Conservation (phyloP, 2,329 filamentous ascomycete species). For the Thelonectria discophora region DNA sequence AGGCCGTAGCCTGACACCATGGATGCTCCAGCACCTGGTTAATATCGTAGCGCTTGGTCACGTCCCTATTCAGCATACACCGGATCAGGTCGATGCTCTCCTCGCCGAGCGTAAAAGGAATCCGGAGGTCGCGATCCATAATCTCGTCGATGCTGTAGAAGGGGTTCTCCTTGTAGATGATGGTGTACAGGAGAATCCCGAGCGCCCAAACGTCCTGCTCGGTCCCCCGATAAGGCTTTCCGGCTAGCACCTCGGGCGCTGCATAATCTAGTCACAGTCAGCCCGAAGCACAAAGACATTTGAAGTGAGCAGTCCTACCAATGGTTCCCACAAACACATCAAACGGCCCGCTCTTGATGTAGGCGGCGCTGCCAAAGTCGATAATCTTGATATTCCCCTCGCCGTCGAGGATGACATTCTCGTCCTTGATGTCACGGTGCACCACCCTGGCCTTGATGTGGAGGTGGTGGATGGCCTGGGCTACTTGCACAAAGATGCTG, state of each 20-base stretch:
- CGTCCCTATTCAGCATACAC: constrained; percentile 91
- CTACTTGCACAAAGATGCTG: constrained; percentile 95
- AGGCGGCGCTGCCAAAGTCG: constrained; percentile 97
- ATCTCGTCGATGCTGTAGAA: constrained; percentile 99
- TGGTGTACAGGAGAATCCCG: constrained; percentile 96
- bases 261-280: constrained; percentile 78
- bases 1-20: constrained; percentile 66
- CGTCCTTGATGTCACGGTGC: constrained; percentile 98
- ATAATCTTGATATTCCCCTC: constrained; percentile 97
- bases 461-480: constrained; percentile 86
- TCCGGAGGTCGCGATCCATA: constrained; percentile 92
- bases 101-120: constrained; percentile 89
- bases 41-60: constrained; percentile 84
- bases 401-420: constrained; percentile 95
- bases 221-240: constrained; percentile 90
- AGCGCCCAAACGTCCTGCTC: constrained; percentile 99
- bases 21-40: constrained; percentile 86
- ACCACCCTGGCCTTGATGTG: constrained; percentile 92
- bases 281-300: constrained; percentile 1
- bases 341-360: constrained; percentile 98
- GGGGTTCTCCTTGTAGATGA: constrained; percentile 99
- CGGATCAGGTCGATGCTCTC: constrained; percentile 92
- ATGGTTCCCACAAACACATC: constrained; percentile 99
- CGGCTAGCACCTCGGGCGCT: constrained; percentile 95
- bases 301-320: constrained; percentile 65